Evolutionary conservation across 192 early-diverging fungal genomes (phyloP).

Genomic region (Coemansia sp.): DNA sequence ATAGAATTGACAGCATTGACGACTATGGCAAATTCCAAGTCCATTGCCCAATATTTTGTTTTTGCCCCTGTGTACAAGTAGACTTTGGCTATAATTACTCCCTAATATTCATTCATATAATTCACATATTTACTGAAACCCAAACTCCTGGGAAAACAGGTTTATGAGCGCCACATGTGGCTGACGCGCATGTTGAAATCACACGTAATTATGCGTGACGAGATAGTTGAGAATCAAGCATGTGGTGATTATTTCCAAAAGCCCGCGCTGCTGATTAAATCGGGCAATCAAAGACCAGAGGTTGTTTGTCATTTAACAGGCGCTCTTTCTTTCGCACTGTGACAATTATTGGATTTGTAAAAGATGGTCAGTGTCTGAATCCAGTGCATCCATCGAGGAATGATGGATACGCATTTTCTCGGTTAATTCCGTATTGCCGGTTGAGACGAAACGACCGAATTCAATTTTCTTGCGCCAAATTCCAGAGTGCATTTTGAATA

Average conservation of each 20-base stretch:
- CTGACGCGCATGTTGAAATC: not conserved
- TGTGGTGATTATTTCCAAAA: not conserved
- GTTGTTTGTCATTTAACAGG: not conserved
- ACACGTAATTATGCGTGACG: not conserved
- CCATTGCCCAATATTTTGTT: not conserved
- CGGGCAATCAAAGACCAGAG: not conserved
- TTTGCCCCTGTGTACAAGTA: constrained; percentile 1
- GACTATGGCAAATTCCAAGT: not conserved
- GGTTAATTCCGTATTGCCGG: too few relatives aligned
- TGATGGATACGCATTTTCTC: too few relatives aligned
- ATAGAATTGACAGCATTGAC: not conserved
- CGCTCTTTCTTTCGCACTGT: not conserved
- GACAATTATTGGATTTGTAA: too few relatives aligned
- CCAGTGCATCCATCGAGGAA: too few relatives aligned
- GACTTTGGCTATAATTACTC: constrained; percentile 3
- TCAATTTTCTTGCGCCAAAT: too few relatives aligned
- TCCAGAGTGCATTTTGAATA: too few relatives aligned
- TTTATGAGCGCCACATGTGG: not conserved
- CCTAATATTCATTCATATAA: not conserved
- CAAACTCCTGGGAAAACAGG: constrained; percentile 1
- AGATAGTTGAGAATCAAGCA: too few relatives aligned
- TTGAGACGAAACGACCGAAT: too few relatives aligned
- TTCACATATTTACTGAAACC: not conserved
- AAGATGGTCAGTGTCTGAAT: too few relatives aligned
- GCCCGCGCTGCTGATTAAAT: not conserved